Conservation (phyloP, 106 monocot genomes). For the Posidonia australis region DNA sequence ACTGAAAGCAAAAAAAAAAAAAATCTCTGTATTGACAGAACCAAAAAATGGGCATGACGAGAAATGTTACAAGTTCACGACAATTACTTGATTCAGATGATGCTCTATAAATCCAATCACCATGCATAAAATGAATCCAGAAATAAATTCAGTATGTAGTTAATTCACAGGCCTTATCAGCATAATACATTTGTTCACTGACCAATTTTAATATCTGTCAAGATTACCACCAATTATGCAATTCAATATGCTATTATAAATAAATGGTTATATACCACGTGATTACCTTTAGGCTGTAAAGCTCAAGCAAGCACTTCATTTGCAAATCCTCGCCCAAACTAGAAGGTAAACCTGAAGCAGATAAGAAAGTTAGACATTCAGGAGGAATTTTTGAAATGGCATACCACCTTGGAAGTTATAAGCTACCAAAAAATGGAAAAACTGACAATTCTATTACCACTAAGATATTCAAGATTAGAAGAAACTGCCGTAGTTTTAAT, state of each 20-base stretch:
- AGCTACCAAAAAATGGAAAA: too few species aligned
- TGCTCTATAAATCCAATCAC: too few species aligned
- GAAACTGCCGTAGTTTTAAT: too few species aligned
- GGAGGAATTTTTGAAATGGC: neutral
- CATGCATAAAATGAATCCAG: too few species aligned
- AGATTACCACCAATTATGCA: neutral
- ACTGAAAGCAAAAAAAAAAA: constrained; percentile 28
- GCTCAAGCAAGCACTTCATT: constrained; percentile 92
- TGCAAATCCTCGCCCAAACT: constrained; percentile 88
- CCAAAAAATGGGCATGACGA: neutral
- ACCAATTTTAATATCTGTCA: neutral
- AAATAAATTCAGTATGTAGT: too few species aligned
- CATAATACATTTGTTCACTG: neutral
- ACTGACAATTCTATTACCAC: too few species aligned
- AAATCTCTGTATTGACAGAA: neutral
- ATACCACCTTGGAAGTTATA: too few species aligned
- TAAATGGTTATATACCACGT: neutral
- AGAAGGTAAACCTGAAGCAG: constrained; percentile 58
- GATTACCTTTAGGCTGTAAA: constrained; percentile 89
- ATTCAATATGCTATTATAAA: neutral
- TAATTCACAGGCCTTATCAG: too few species aligned
- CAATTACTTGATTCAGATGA: too few species aligned
- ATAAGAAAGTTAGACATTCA: neutral
- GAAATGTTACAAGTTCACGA: too few species aligned
- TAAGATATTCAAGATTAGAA: too few species aligned